A percentile compares a stretch with the other conserved stretches of the same genome.
Conservation (phyloP, 176 grass and related monocot species). For the Paspalum notatum region DNA sequence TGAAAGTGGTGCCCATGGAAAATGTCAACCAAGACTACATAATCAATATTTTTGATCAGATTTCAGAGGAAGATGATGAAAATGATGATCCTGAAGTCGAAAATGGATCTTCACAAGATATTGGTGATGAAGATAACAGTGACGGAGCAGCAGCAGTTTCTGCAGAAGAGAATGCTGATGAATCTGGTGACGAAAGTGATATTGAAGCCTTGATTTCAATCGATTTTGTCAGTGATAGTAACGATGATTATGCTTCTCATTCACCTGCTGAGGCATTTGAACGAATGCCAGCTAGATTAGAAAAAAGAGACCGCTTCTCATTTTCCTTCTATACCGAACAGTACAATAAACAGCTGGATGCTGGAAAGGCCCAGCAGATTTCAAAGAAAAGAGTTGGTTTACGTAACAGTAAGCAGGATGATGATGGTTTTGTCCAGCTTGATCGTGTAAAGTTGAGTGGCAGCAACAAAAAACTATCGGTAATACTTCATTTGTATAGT, state of each 20-base stretch:
- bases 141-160: slow-evolving; percentile 64
- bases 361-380: slow-evolving; percentile 35
- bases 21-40: slow-evolving; percentile 79
- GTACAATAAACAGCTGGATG: slow-evolving; percentile 49
- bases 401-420: slow-evolving; percentile 34
- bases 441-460: slow-evolving; percentile 75
- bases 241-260: slow-evolving; percentile 46
- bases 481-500: slow-evolving; percentile 47
- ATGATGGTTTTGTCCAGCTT: slow-evolving; percentile 70
- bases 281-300: slow-evolving; percentile 79
- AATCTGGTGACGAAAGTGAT: slow-evolving; percentile 60
- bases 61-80: slow-evolving; percentile 78
- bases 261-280: slow-evolving; percentile 46
- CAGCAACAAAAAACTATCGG: slow-evolving; percentile 63
- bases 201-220: slow-evolving; percentile 56
- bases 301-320: slow-evolving; percentile 65
- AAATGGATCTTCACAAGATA: slow-evolving; percentile 56
- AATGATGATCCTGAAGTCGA: slow-evolving; percentile 58
- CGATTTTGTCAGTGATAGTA: slow-evolving; percentile 48
- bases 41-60: slow-evolving; percentile 89
- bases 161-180: slow-evolving; percentile 52
- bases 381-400: slow-evolving; percentile 53
- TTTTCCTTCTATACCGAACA: slow-evolving; percentile 83
- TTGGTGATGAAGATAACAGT: slow-evolving; percentile 61
- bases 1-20: slow-evolving; percentile 74